phyloP scores from a whole-genome alignment of 2,329 filamentous ascomycete genomes.

The Microascus cirrosus region DNA sequence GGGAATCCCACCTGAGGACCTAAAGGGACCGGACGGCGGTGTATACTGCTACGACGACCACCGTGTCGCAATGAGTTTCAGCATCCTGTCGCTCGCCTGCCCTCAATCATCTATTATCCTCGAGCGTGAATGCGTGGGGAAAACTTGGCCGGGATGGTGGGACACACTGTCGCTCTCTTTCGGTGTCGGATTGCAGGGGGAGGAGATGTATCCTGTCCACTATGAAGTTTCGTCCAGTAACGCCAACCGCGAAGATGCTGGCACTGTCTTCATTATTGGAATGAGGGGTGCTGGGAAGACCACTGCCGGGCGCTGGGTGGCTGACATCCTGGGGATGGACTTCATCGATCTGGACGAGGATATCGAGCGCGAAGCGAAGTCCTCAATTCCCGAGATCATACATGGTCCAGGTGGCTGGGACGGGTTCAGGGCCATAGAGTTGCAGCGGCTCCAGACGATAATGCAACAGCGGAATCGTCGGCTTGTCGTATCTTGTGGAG shows the following conservation, averaged over 20 bases:
- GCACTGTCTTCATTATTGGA: constrained; percentile 73
- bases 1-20: constrained; percentile 34
- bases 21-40: constrained; percentile 48
- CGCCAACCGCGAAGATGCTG: neutral
- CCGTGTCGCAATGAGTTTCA: constrained; percentile 96
- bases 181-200: constrained; percentile 63
- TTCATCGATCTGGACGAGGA: constrained; percentile 83
- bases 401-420: constrained; percentile 66
- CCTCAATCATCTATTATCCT: constrained; percentile 65
- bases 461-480: constrained; percentile 64
- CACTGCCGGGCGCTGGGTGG: constrained; percentile 80
- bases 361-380: constrained; percentile 62
- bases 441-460: constrained; percentile 60
- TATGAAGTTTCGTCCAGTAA: constrained; percentile 1
- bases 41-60: constrained; percentile 96
- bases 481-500: constrained; percentile 85
- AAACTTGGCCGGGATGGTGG: constrained; percentile 99
- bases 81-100: constrained; percentile 66
- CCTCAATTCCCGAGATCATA: constrained; percentile 80
- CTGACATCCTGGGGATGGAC: constrained; percentile 60
- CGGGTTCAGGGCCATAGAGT: constrained; percentile 71
- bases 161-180: constrained; percentile 75
- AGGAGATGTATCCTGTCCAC: constrained; percentile 34
- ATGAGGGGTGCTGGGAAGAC: constrained; percentile 98
- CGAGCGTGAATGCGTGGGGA: constrained; percentile 87